These are phyloP conservation scores for Tylopilus felleus DNA, from an alignment of 768 basidiomycete genomes.

Conservation along the genomic window DNA sequence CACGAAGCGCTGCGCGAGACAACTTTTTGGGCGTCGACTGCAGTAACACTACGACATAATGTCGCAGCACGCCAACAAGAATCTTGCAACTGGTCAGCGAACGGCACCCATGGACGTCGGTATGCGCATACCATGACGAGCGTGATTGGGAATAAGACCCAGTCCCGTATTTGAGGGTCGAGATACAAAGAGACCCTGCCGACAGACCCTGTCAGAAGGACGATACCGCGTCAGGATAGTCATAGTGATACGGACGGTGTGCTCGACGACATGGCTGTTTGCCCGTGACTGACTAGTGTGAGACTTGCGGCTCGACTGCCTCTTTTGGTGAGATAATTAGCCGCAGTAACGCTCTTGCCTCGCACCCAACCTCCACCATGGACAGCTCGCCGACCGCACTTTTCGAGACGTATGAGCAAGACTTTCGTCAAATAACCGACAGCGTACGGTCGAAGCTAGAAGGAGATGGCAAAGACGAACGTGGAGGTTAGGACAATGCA, in stretches of 20 bases:
- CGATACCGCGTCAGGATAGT: background rate
- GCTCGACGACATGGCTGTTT: constrained; percentile 38
- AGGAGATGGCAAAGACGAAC: constrained; percentile 59
- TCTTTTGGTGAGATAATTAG: constrained; percentile 17
- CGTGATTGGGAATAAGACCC: constrained; percentile 95
- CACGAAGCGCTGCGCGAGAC: constrained; percentile 73
- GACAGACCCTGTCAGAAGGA: constrained; percentile 8
- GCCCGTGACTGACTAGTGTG: background rate
- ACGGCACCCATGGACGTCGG: background rate
- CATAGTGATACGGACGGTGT: constrained; percentile 21
- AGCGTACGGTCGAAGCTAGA: constrained; percentile 78
- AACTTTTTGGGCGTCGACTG: constrained; percentile 82
- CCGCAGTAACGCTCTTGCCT: constrained; percentile 16
- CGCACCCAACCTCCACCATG: constrained; percentile 42
- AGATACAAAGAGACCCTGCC: constrained; percentile 61
- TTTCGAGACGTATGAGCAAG: constrained; percentile 91
- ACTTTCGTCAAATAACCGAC: constrained; percentile 79
- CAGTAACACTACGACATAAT: constrained; percentile 86
- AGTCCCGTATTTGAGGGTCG: constrained; percentile 93
- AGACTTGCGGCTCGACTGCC: constrained; percentile 18
- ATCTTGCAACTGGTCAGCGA: constrained; percentile 49
- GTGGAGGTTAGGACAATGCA: constrained; percentile 54
- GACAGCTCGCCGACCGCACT: constrained; percentile 79
- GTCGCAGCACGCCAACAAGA: constrained; percentile 86
- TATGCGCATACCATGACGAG: constrained; percentile 79